A percentile compares a stretch with the other conserved stretches of the same genome.
Evolutionary conservation across 805 yeast genomes (phyloP).

Genomic region (Spathaspora girioi): DNA sequence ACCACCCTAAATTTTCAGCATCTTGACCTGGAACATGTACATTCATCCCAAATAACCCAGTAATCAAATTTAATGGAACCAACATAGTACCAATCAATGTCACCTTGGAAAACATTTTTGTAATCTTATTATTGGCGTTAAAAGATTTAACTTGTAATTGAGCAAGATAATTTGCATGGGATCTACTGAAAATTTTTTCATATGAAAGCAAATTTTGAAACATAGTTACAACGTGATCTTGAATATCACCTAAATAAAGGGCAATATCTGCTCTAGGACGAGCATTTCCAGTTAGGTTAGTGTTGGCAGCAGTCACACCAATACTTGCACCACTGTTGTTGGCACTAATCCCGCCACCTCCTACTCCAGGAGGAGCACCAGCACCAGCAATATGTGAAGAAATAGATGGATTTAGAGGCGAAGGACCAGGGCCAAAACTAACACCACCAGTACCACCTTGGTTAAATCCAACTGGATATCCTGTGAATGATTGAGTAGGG

Average conservation of each 20-base stretch:
- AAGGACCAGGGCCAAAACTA: constrained; percentile 32
- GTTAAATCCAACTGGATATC: not conserved
- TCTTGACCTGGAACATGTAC: constrained; percentile 76
- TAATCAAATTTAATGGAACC: constrained; percentile 83
- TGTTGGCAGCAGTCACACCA: constrained; percentile 2
- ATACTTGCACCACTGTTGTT: not conserved
- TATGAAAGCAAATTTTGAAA: constrained; percentile 83
- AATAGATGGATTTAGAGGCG: not conserved
- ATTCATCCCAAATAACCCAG: constrained; percentile 96
- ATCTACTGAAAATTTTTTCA: constrained; percentile 88
- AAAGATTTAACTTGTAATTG: constrained; percentile 92
- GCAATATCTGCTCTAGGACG: constrained; percentile 90
- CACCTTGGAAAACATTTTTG: constrained; percentile 83
- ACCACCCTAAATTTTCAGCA: constrained; percentile 28
- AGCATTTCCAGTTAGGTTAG: constrained; percentile 17
- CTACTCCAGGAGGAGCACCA: not conserved
- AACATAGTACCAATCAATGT: constrained; percentile 87
- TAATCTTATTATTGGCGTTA: constrained; percentile 77
- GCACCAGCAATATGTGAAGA: not conserved
- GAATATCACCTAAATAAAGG: constrained; percentile 89
- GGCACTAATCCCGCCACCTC: constrained; percentile 10
- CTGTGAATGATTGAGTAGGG: constrained; percentile 6
- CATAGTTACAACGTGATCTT: constrained; percentile 96
- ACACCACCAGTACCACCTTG: constrained; percentile 21
- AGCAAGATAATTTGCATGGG: constrained; percentile 89